Percentiles rank a stretch among this genome's conserved stretches.
Conservation (phyloP, 192 early-diverging fungal genomes). For the Linnemannia exigua region DNA sequence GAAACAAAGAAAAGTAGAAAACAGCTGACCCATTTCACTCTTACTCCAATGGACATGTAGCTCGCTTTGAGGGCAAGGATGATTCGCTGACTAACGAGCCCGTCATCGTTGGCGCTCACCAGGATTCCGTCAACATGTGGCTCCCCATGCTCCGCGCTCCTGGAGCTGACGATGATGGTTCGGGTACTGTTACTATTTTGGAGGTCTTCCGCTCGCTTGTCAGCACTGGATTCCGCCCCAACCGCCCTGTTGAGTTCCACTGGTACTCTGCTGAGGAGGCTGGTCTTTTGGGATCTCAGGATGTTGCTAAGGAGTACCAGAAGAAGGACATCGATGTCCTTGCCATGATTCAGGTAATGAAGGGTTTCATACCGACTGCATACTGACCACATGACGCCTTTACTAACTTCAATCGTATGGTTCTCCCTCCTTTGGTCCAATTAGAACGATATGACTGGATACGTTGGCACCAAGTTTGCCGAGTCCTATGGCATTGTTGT, state of each 20-base stretch:
- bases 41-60: slow-evolving; percentile 51
- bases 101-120: slow-evolving; percentile 91
- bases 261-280: slow-evolving; percentile 95
- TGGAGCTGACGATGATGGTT: slow-evolving; percentile 90
- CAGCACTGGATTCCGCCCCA: slow-evolving; percentile 73
- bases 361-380: too few relatives aligned
- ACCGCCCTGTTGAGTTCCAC: slow-evolving; percentile 92
- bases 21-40: neutral
- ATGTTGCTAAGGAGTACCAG: slow-evolving; percentile 79
- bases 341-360: slow-evolving; percentile 81
- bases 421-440: neutral
- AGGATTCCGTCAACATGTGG: slow-evolving; percentile 91
- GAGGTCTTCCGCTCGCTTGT: slow-evolving; percentile 87
- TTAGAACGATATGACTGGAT: slow-evolving; percentile 95
- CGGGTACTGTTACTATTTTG: slow-evolving; percentile 89
- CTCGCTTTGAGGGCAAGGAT: slow-evolving; percentile 77
- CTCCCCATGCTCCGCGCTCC: slow-evolving; percentile 85
- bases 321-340: slow-evolving; percentile 70
- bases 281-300: slow-evolving; percentile 92
- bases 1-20: neutral
- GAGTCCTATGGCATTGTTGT: slow-evolving; percentile 85
- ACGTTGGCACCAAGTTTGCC: slow-evolving; percentile 65
- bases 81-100: slow-evolving; percentile 64
- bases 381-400: neutral
- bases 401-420: neutral